These are phyloP conservation scores for Prasinococcaceae sp. DNA, from an alignment of 139 green algal species.

Conservation along the genomic window DNA sequence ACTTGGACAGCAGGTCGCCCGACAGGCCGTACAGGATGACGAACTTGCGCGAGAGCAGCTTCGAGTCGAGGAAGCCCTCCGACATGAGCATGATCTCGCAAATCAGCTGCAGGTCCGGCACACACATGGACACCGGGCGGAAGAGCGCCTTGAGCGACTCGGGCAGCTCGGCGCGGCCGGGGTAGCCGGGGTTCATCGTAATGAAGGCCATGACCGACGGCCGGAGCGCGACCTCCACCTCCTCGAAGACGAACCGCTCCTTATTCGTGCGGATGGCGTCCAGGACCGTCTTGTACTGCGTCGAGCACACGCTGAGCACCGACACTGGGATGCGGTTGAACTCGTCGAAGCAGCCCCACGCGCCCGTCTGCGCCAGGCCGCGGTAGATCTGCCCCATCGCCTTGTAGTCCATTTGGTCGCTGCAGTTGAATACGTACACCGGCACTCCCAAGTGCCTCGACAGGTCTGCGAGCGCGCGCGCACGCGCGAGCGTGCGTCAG, in stretches of 20 bases:
- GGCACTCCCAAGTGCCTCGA: slow-evolving; percentile 61
- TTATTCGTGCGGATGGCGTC: slow-evolving; percentile 70
- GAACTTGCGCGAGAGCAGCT: slow-evolving; percentile 78
- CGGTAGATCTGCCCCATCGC: slow-evolving; percentile 78
- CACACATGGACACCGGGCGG: slow-evolving; percentile 77
- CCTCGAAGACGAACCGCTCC: slow-evolving; percentile 54
- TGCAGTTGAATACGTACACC: slow-evolving; percentile 93
- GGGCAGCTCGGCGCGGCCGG: slow-evolving; percentile 69
- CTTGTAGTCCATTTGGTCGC: slow-evolving; percentile 88
- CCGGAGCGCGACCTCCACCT: slow-evolving; percentile 50
- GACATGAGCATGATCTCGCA: slow-evolving; percentile 94
- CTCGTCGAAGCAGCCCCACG: slow-evolving; percentile 91
- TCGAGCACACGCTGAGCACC: slow-evolving; percentile 81
- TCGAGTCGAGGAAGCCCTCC: slow-evolving; percentile 79
- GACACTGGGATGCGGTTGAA: slow-evolving; percentile 88
- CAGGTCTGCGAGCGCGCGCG: no score
- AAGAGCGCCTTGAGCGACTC: slow-evolving; percentile 87
- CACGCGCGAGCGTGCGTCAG: no score
- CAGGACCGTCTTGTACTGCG: slow-evolving; percentile 89
- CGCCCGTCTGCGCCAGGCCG: slow-evolving; percentile 72
- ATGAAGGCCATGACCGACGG: slow-evolving; percentile 79
- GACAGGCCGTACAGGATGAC: slow-evolving; percentile 86
- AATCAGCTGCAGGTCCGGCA: slow-evolving; percentile 77
- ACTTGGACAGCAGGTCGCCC: slow-evolving; percentile 76
- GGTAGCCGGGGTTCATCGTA: slow-evolving; percentile 94